Percentiles rank a stretch among this genome's conserved stretches.
phyloP scores from a whole-genome alignment of 2,329 filamentous ascomycete genomes.

The Immersiporthe knoxdaviesiana region DNA sequence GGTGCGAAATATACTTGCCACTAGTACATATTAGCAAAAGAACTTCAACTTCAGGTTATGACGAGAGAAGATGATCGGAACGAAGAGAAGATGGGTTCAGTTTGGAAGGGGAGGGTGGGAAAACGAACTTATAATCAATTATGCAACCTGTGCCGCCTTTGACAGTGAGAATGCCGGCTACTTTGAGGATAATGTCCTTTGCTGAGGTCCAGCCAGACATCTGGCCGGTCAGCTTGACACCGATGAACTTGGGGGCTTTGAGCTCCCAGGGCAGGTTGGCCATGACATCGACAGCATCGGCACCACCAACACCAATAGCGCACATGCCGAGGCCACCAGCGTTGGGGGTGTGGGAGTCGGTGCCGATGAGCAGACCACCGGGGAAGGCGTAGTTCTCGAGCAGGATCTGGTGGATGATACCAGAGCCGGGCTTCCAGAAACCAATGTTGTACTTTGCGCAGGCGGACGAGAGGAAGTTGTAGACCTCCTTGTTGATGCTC shows the following conservation, averaged over 20 bases:
- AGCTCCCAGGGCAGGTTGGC: constrained; percentile 96
- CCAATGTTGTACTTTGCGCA: constrained; percentile 99
- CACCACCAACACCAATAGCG: constrained; percentile 95
- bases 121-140: constrained; percentile 59
- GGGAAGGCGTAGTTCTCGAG: constrained; percentile 99
- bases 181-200: constrained; percentile 97
- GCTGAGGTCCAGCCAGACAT: constrained; percentile 90
- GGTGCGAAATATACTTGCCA: neutral
- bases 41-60: neutral
- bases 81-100: too few species aligned
- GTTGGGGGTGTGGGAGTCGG: constrained; percentile 97
- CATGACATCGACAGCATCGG: constrained; percentile 98
- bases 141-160: constrained; percentile 97
- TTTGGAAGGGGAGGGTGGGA: neutral
- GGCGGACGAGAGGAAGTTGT: constrained; percentile 91
- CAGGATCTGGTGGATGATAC: constrained; percentile 99
- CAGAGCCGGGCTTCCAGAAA: constrained; percentile 98
- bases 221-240: constrained; percentile 90
- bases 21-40: neutral
- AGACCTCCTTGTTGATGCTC: constrained; percentile 98
- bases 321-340: constrained; percentile 94
- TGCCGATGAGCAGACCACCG: constrained; percentile 95
- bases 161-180: constrained; percentile 94
- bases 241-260: constrained; percentile 96
- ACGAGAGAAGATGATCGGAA: too few species aligned